Evolutionary conservation across 768 basidiomycete species (phyloP).

Genomic region (Galerina sulciceps): DNA sequence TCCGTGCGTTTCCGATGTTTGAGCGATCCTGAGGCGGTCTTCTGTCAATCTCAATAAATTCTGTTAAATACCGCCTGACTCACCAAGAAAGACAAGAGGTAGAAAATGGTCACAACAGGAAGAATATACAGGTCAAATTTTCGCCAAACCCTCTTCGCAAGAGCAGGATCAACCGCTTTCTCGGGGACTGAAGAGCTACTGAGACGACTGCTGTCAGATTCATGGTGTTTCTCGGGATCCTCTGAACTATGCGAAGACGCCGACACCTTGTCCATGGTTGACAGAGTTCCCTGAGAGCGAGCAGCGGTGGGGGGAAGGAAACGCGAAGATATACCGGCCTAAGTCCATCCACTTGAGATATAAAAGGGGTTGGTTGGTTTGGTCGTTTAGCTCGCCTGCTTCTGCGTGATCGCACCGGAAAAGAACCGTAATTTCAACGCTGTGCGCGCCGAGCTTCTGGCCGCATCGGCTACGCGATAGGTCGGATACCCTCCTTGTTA

Average conservation of each 20-base stretch:
- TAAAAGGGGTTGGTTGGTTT: conserved; percentile 14
- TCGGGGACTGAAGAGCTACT: conserved; percentile 16
- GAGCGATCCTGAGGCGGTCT: conserved; percentile 44
- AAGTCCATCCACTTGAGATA: background rate
- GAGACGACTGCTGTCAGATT: conserved; percentile 25
- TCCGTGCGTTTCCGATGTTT: conserved; percentile 63
- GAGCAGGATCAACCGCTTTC: conserved; percentile 25
- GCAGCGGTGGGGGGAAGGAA: conserved; percentile 5
- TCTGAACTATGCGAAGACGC: conserved; percentile 16
- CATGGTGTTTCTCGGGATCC: conserved; percentile 35
- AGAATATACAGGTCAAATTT: conserved; percentile 54
- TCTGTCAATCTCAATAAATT: background rate
- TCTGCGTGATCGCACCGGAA: conserved; percentile 11
- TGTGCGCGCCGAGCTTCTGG: background rate
- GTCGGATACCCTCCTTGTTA: background rate
- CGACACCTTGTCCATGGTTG: conserved; percentile 17
- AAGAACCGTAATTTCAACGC: background rate
- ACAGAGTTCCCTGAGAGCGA: background rate
- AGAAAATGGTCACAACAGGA: conserved; percentile 52
- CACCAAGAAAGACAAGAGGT: conserved; percentile 59
- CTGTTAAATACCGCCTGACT: background rate
- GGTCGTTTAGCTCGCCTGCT: conserved; percentile 2
- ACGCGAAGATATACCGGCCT: background rate
- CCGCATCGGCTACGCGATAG: conserved; percentile 5
- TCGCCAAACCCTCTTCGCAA: conserved; percentile 49